Conservation (phyloP, 2,329 filamentous ascomycete species). For the Cercospora sp. region DNA sequence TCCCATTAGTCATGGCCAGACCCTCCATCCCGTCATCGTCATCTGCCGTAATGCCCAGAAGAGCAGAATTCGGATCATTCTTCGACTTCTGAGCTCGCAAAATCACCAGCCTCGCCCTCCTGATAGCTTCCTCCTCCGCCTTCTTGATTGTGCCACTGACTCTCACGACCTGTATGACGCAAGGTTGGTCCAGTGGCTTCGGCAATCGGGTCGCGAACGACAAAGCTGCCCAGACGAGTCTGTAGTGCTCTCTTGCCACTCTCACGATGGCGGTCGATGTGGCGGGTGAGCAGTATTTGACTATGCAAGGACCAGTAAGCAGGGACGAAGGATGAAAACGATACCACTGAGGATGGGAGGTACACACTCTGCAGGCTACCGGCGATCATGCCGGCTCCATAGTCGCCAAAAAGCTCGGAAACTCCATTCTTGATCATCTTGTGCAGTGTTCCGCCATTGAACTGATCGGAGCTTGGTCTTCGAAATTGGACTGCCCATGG, state of each 20-base stretch:
- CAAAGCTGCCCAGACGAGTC: slow-evolving; percentile 85
- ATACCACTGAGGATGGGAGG: too few species aligned
- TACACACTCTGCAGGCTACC: slow-evolving; percentile 62
- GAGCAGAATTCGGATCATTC: neutral
- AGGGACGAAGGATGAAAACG: too few species aligned
- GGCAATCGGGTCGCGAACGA: slow-evolving; percentile 75
- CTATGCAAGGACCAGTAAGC: slow-evolving; percentile 54
- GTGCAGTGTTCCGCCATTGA: slow-evolving; percentile 66
- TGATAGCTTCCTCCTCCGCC: slow-evolving; percentile 84
- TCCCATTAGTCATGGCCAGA: slow-evolving; percentile 48
- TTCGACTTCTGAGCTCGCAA: slow-evolving; percentile 60
- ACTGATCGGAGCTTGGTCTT: slow-evolving; percentile 70
- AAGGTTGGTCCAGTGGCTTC: slow-evolving; percentile 59
- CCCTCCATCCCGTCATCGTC: slow-evolving; percentile 41
- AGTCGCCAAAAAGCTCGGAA: slow-evolving; percentile 79
- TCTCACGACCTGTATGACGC: slow-evolving; percentile 79
- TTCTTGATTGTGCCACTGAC: slow-evolving; percentile 93
- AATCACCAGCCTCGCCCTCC: slow-evolving; percentile 71
- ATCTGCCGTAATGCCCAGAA: neutral
- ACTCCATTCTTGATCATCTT: slow-evolving; percentile 71
- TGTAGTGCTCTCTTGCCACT: slow-evolving; percentile 77
- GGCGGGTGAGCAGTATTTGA: slow-evolving; percentile 90
- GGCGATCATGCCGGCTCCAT: slow-evolving; percentile 73
- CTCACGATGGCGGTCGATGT: slow-evolving; percentile 92
- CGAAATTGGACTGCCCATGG: slow-evolving; percentile 71